Evolutionary conservation across 768 basidiomycete genomes (phyloP).

Genomic region (Kwoniella bestiolae): DNA sequence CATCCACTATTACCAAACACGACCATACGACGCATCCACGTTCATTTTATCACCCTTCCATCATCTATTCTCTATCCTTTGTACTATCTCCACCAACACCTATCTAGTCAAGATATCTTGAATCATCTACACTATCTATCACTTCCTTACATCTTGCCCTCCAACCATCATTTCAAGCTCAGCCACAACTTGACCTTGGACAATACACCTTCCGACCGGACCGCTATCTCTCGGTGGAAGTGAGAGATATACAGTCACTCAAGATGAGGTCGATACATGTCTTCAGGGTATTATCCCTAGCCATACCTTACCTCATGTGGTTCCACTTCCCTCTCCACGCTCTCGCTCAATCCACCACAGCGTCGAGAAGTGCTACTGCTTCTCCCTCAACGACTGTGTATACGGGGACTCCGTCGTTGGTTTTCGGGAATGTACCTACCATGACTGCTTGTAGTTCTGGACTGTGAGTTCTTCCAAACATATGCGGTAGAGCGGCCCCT

Average conservation of each 20-base stretch:
- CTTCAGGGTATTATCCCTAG: not conserved
- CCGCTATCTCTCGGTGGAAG: not conserved
- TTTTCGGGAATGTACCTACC: constrained; percentile 16
- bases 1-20: not conserved
- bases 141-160: not conserved
- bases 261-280: not conserved
- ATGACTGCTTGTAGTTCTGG: constrained; percentile 17
- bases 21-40: not conserved
- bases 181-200: not conserved
- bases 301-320: not conserved
- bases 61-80: constrained; percentile 5
- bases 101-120: not conserved
- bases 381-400: constrained; percentile 13
- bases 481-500: no score
- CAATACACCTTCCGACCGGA: not conserved
- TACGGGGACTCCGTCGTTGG: constrained; percentile 16
- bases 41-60: not conserved
- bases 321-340: not conserved
- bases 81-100: not conserved
- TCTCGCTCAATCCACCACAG: constrained; percentile 8
- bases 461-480: not conserved
- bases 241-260: not conserved
- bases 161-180: not conserved
- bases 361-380: not conserved
- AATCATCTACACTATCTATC: not conserved